Evolutionary conservation across 2,329 filamentous ascomycete species (phyloP).

Genomic region (Ceratocystis cubensis): DNA sequence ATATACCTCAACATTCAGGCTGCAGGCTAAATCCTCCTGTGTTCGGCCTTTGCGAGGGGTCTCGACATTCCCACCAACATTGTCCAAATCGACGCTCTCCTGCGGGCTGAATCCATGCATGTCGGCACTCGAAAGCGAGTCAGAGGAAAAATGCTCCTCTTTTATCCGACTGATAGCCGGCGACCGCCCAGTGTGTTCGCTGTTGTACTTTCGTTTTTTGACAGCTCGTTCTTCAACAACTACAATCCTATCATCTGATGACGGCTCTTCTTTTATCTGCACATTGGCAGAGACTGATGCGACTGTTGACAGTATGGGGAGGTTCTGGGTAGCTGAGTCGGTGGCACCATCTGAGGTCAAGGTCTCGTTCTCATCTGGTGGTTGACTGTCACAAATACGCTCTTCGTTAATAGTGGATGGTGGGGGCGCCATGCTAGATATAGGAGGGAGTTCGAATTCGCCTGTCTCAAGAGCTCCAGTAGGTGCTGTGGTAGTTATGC

Average conservation of each 20-base stretch:
- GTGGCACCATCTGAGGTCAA: neutral
- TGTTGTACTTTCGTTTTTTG: conserved; percentile 13
- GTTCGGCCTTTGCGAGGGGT: conserved; percentile 6
- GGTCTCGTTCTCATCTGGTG: conserved; percentile 12
- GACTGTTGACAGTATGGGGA: neutral
- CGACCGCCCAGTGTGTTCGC: neutral
- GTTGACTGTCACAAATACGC: conserved; percentile 18
- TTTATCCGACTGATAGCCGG: conserved; percentile 14
- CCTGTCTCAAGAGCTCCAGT: neutral
- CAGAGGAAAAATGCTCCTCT: conserved; percentile 11
- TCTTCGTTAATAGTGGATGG: conserved; percentile 9
- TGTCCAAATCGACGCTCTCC: conserved; percentile 14
- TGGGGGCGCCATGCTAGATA: conserved; percentile 5
- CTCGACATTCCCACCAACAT: conserved; percentile 5
- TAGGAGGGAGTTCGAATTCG: conserved; percentile 5
- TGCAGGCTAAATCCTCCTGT: conserved; percentile 11
- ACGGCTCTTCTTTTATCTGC: conserved; percentile 37
- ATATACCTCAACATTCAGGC: conserved; percentile 15
- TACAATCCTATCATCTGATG: conserved; percentile 12
- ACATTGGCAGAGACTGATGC: neutral
- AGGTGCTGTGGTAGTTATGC: neutral
- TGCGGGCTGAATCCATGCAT: conserved; percentile 10
- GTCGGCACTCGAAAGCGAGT: neutral
- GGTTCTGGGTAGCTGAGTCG: neutral
- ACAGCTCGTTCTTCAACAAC: conserved; percentile 14